Evolutionary conservation across 2,329 filamentous ascomycete genomes (phyloP).

Genomic region (Exserohilum turcica): DNA sequence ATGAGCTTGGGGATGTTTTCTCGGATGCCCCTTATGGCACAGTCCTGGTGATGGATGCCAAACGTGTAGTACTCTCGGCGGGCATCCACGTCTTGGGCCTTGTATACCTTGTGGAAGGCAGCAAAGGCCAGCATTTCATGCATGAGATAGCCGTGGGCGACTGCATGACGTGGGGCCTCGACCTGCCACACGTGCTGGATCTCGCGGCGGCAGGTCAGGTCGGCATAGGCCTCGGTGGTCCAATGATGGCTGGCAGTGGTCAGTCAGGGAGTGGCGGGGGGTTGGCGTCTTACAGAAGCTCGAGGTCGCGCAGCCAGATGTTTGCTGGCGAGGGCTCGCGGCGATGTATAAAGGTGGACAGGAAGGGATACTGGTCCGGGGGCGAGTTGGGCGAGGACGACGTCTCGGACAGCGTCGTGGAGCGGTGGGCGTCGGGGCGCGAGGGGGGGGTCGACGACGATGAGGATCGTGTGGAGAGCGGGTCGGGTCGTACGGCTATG

Average conservation of each 20-base stretch:
- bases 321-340: conserved; percentile 26
- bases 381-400: conserved; percentile 36
- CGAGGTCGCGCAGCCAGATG: conserved; percentile 42
- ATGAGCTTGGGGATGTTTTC: conserved; percentile 36
- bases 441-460: conserved; percentile 18
- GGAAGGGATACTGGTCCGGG: conserved; percentile 40
- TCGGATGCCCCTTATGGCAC: conserved; percentile 42
- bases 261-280: conserved; percentile 3
- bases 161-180: conserved; percentile 43
- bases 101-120: conserved; percentile 46
- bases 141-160: conserved; percentile 46
- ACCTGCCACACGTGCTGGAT: conserved; percentile 42
- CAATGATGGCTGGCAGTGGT: conserved; percentile 40
- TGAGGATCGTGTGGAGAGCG: conserved; percentile 1
- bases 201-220: conserved; percentile 33
- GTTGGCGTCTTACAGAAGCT: conserved; percentile 37
- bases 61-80: conserved; percentile 37
- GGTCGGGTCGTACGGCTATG: conserved; percentile 25
- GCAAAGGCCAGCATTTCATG: conserved; percentile 50
- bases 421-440: conserved; percentile 29
- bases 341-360: conserved; percentile 38
- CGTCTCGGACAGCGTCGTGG: conserved; percentile 21
- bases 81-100: conserved; percentile 28
- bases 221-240: conserved; percentile 34
- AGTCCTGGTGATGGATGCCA: conserved; percentile 46